Percentiles rank a stretch among this genome's conserved stretches.
phyloP scores from a whole-genome alignment of 176 grass and related monocot genomes.

The Aegilops speltoides region DNA sequence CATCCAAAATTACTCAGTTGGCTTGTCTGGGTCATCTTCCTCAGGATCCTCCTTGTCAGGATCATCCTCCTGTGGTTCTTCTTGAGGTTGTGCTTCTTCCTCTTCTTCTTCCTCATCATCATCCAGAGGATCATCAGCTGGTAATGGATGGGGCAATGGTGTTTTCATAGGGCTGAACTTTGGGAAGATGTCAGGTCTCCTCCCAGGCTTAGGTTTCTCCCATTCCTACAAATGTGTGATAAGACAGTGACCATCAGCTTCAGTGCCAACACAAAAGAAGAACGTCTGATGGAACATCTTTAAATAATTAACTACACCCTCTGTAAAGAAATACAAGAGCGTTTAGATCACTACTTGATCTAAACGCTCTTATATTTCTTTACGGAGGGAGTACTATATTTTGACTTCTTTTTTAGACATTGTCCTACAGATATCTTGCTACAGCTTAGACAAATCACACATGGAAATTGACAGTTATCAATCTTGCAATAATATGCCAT shows the following conservation, averaged over 20 bases:
- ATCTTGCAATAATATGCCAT: background rate
- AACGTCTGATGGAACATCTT: background rate
- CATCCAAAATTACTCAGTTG: slow-evolving; percentile 38
- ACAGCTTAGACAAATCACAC: background rate
- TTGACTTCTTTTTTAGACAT: background rate
- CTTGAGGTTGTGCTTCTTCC: slow-evolving; percentile 53
- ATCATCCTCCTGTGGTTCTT: slow-evolving; percentile 71
- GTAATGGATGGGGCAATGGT: slow-evolving; percentile 64
- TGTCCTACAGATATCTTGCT: background rate
- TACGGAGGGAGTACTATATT: too few relatives aligned
- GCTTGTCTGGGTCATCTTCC: slow-evolving; percentile 63
- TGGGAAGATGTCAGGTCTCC: slow-evolving; percentile 81
- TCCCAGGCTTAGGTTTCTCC: slow-evolving; percentile 75
- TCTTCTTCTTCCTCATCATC: slow-evolving; percentile 83
- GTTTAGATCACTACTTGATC: too few relatives aligned
- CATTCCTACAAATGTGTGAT: slow-evolving; percentile 53
- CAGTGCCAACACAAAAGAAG: background rate
- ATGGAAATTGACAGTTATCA: background rate
- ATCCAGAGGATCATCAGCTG: slow-evolving; percentile 68
- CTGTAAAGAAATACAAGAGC: too few relatives aligned
- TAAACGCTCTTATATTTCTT: too few relatives aligned
- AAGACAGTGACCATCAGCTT: background rate
- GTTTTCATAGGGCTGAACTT: slow-evolving; percentile 92
- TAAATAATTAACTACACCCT: background rate
- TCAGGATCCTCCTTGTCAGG: slow-evolving; percentile 70